These are phyloP conservation scores for Hippophae rhamnoides DNA, from an alignment of 306 rosid genomes.

Conservation along the genomic window DNA sequence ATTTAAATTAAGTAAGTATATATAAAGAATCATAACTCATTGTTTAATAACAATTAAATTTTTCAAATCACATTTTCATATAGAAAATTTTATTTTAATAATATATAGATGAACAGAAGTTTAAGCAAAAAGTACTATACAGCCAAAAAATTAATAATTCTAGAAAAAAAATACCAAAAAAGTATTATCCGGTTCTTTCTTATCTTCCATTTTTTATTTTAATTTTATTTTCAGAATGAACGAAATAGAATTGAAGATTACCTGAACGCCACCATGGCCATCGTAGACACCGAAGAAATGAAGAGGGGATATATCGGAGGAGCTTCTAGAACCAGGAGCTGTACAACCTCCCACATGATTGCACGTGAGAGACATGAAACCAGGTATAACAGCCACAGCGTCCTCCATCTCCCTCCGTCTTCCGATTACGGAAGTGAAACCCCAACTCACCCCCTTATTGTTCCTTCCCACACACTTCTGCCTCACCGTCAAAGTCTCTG, in stretches of 20 bases:
- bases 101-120: too few species aligned
- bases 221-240: background rate
- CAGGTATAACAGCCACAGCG: constrained; percentile 53
- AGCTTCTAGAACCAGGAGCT: constrained; percentile 52
- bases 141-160: too few species aligned
- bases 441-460: constrained; percentile 50
- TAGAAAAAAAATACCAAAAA: background rate
- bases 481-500: constrained; percentile 10
- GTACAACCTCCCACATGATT: constrained; percentile 65
- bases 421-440: constrained; percentile 58
- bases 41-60: too few species aligned
- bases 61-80: too few species aligned
- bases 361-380: constrained; percentile 52
- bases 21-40: too few species aligned
- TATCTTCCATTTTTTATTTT: background rate
- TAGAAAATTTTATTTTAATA: too few species aligned
- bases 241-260: constrained; percentile 1
- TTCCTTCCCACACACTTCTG: constrained; percentile 60
- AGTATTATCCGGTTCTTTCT: background rate
- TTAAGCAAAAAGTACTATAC: too few species aligned
- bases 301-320: constrained; percentile 49
- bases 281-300: constrained; percentile 84
- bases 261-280: constrained; percentile 90
- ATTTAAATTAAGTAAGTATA: too few species aligned
- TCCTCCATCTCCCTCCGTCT: constrained; percentile 80